phyloP scores from a whole-genome alignment of 164 flowering plant species.

The Annona squamosa region DNA sequence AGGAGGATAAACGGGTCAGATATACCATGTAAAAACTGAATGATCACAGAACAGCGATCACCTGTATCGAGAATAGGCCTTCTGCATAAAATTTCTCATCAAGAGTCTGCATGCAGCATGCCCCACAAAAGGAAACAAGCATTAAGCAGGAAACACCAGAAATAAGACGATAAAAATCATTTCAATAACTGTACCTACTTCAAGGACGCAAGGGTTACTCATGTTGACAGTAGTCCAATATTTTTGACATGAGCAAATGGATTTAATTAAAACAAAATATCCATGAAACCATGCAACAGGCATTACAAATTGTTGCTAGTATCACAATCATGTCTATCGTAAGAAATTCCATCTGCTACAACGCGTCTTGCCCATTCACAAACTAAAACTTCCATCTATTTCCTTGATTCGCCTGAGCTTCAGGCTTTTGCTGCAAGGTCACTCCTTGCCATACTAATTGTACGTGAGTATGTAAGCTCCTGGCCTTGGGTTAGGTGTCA shows the following conservation, averaged over 20 bases:
- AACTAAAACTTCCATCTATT: constrained; percentile 74
- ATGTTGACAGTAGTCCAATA: background rate
- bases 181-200: no score
- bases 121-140: constrained; percentile 10
- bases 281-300: no score
- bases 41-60: constrained; percentile 14
- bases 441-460: constrained; percentile 13
- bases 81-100: constrained; percentile 86
- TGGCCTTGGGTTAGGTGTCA: constrained; percentile 36
- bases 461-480: constrained; percentile 1
- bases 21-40: background rate
- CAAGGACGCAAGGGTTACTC: background rate
- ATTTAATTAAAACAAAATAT: background rate
- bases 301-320: no score
- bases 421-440: constrained; percentile 68
- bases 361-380: constrained; percentile 67
- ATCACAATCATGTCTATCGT: constrained; percentile 67
- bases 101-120: constrained; percentile 74
- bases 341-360: constrained; percentile 73
- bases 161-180: background rate
- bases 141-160: constrained; percentile 5
- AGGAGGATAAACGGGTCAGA: no score
- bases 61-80: constrained; percentile 83
- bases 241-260: background rate
- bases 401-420: constrained; percentile 81